phyloP scores from a whole-genome alignment of 148 eudicot genomes.

The Euryodendron excelsum region DNA sequence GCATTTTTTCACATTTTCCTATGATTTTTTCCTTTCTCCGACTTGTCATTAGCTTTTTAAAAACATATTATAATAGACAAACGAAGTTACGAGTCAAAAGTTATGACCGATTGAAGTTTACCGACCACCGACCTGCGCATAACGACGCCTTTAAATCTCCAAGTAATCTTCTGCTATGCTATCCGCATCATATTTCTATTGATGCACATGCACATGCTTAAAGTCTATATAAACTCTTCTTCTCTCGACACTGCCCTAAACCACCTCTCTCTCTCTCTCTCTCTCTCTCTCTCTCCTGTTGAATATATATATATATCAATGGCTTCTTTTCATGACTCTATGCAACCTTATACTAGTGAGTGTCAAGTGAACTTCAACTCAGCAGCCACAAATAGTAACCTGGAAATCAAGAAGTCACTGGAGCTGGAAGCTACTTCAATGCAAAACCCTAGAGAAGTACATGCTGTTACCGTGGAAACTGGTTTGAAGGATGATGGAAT shows the following conservation, averaged over 20 bases:
- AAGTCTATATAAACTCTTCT: conserved; percentile 3
- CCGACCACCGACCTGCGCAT: too few species aligned
- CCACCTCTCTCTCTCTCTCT: background rate
- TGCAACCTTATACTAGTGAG: background rate
- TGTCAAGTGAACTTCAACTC: background rate
- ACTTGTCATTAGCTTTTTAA: too few species aligned
- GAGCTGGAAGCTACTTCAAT: conserved; percentile 10
- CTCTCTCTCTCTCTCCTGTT: background rate
- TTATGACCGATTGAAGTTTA: too few species aligned
- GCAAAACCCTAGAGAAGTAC: background rate
- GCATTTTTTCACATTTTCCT: too few species aligned
- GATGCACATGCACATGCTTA: too few species aligned
- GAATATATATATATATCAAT: background rate
- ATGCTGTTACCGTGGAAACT: background rate
- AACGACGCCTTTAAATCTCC: too few species aligned
- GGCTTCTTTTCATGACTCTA: background rate
- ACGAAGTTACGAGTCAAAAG: too few species aligned
- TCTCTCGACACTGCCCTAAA: background rate
- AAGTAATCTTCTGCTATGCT: too few species aligned
- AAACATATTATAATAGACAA: too few species aligned
- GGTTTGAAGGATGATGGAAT: background rate
- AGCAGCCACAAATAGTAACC: background rate
- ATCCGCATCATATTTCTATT: too few species aligned
- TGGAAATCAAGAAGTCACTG: background rate
- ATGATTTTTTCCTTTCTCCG: too few species aligned